phyloP scores from a whole-genome alignment of 2,329 filamentous ascomycete species.

The Coccinonectria pachysandricola region DNA sequence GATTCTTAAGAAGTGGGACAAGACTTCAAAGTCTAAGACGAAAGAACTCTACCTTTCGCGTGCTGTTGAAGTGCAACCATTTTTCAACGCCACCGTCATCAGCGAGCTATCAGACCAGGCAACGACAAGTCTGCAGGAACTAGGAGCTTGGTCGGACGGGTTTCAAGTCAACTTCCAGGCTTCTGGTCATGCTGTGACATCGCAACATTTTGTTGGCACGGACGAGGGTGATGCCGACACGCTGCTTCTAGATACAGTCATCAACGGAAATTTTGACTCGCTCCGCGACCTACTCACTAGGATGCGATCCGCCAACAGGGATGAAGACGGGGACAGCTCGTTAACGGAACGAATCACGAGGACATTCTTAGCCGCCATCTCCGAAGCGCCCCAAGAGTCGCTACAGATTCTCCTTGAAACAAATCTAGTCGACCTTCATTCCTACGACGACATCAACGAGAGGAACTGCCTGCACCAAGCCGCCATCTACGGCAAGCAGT shows the following conservation, averaged over 20 bases:
- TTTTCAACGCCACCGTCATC: slow-evolving; percentile 95
- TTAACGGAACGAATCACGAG: slow-evolving; percentile 70
- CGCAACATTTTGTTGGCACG: slow-evolving; percentile 56
- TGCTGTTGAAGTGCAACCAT: slow-evolving; percentile 94
- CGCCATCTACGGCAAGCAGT: slow-evolving; percentile 80
- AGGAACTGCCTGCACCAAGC: slow-evolving; percentile 93
- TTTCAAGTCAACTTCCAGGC: slow-evolving; percentile 78
- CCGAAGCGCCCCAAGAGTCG: slow-evolving; percentile 70
- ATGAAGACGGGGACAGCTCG: slow-evolving; percentile 45
- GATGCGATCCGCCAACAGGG: slow-evolving; percentile 46
- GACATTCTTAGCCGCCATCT: slow-evolving; percentile 82
- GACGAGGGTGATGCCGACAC: slow-evolving; percentile 87
- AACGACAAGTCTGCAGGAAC: slow-evolving; percentile 87
- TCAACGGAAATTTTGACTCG: slow-evolving; percentile 66
- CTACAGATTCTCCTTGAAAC: slow-evolving; percentile 71
- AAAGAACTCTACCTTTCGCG: slow-evolving; percentile 95
- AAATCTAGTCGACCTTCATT: slow-evolving; percentile 76
- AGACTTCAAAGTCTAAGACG: slow-evolving; percentile 96
- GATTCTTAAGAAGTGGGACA: slow-evolving; percentile 99
- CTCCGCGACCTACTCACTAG: slow-evolving; percentile 73
- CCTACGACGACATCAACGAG: slow-evolving; percentile 95
- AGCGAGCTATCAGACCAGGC: slow-evolving; percentile 94
- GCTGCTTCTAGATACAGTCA: slow-evolving; percentile 77
- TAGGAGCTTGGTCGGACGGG: slow-evolving; percentile 94
- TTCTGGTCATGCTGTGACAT: slow-evolving; percentile 54